Evolutionary conservation across 2,329 filamentous ascomycete species (phyloP).

Genomic region (Phaeoacremonium minimum): DNA sequence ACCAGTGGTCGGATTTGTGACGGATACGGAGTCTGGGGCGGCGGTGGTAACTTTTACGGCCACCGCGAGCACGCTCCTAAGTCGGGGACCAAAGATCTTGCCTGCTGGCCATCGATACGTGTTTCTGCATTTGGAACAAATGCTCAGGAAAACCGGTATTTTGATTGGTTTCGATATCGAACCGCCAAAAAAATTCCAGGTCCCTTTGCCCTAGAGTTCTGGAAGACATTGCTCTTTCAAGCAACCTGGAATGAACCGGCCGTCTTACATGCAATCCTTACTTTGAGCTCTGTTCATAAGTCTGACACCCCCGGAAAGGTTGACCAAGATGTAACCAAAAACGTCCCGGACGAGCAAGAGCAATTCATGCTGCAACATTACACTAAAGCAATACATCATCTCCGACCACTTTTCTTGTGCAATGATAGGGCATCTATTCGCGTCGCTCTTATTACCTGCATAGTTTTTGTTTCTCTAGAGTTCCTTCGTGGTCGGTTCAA

Average conservation of each 20-base stretch:
- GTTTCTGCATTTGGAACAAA: conserved; percentile 3
- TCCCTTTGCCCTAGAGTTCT: conserved; percentile 26
- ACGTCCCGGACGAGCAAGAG: conserved; percentile 10
- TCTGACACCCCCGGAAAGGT: neutral
- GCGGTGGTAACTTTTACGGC: conserved; percentile 1
- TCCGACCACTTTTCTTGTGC: conserved; percentile 24
- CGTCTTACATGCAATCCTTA: conserved; percentile 29
- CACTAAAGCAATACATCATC: conserved; percentile 24
- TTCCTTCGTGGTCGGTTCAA: conserved; percentile 27
- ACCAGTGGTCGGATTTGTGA: conserved; percentile 9
- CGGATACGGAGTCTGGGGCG: conserved; percentile 6
- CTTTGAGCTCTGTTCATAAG: conserved; percentile 26
- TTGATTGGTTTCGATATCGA: conserved; percentile 38
- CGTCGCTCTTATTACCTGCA: conserved; percentile 28
- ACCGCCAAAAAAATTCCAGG: conserved; percentile 29
- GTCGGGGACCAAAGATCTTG: neutral
- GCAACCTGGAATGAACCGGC: conserved; percentile 26
- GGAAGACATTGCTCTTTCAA: conserved; percentile 29
- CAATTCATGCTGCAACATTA: conserved; percentile 25
- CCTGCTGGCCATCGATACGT: neutral
- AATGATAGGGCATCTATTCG: conserved; percentile 21
- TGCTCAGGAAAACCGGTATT: conserved; percentile 22
- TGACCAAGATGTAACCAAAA: neutral
- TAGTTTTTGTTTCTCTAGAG: conserved; percentile 26
- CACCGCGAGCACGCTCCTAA: neutral